phyloP scores from a whole-genome alignment of 225 moss, liverwort and hornwort genomes.

The Antitrichia curtipendula region DNA sequence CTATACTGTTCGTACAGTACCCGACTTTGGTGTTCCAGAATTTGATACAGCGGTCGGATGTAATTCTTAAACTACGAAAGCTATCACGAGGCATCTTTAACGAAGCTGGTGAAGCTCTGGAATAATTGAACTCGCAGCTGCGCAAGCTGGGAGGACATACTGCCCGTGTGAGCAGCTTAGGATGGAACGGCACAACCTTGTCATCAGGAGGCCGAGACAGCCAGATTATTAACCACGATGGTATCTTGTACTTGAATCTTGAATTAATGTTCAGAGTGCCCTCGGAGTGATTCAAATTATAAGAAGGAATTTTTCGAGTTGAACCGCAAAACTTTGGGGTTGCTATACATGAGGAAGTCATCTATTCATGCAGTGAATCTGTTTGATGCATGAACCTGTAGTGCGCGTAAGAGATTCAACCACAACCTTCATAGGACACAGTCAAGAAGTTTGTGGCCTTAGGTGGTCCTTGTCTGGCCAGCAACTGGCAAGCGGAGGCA shows the following conservation, averaged over 20 bases:
- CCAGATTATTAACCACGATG: constrained; percentile 83
- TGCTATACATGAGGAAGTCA: neutral
- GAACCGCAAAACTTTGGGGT: neutral
- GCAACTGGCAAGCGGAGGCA: constrained; percentile 87
- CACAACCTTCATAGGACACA: constrained; percentile 56
- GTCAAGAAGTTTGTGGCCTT: constrained; percentile 87
- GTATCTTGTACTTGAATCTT: constrained; percentile 15
- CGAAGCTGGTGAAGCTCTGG: constrained; percentile 1
- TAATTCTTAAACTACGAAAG: neutral
- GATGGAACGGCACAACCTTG: constrained; percentile 78
- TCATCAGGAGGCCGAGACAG: constrained; percentile 87
- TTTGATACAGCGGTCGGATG: neutral
- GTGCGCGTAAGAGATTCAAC: constrained; percentile 58
- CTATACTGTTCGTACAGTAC: too few species aligned
- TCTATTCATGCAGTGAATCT: neutral
- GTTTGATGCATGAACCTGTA: neutral
- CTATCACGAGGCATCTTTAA: neutral
- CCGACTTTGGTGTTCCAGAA: too few species aligned
- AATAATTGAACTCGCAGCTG: constrained; percentile 29
- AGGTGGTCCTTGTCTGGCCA: constrained; percentile 84
- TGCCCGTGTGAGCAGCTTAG: constrained; percentile 78
- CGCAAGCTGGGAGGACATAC: constrained; percentile 67
- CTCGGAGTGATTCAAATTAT: neutral
- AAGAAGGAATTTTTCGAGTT: neutral
- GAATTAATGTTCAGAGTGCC: neutral